A percentile compares a stretch with the other conserved stretches of the same genome.
phyloP scores from a whole-genome alignment of 108 stramenopile genomes.

The Conticribra weissflogii region DNA sequence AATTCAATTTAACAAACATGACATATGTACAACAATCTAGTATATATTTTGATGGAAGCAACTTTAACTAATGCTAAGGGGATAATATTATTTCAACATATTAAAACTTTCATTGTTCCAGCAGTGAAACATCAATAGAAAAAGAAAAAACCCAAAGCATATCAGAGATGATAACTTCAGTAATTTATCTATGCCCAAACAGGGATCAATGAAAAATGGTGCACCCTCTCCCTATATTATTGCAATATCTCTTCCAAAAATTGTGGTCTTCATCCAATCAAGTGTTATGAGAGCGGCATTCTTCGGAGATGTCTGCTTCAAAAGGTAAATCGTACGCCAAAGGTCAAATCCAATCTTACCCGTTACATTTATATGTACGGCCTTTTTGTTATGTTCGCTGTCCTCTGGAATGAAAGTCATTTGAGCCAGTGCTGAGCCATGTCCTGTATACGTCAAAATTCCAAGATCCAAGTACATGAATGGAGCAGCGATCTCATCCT shows the following conservation, averaged over 20 bases:
- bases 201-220: too few relatives aligned
- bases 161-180: too few relatives aligned
- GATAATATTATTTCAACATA: too few relatives aligned
- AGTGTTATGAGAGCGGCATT: conserved; percentile 86
- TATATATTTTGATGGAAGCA: too few relatives aligned
- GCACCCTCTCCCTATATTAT: too few relatives aligned
- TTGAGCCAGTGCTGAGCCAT: conserved; percentile 81
- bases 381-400: conserved; percentile 30
- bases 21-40: too few relatives aligned
- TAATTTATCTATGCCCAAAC: too few relatives aligned
- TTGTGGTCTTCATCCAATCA: conserved; percentile 87
- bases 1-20: too few relatives aligned
- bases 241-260: conserved; percentile 90
- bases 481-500: conserved; percentile 75
- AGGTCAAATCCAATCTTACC: conserved; percentile 79
- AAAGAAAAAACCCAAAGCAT: too few relatives aligned
- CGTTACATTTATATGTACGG: conserved; percentile 62
- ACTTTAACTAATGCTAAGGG: too few relatives aligned
- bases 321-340: conserved; percentile 89
- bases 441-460: conserved; percentile 93
- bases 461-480: conserved; percentile 96
- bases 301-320: conserved; percentile 88
- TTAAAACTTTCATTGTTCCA: too few relatives aligned
- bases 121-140: too few relatives aligned
- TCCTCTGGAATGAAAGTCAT: conserved; percentile 67